A percentile compares a stretch with the other conserved stretches of the same genome.
phyloP scores from a whole-genome alignment of 495 filamentous ascomycete species.

The Polyplosphaeria fusca region DNA sequence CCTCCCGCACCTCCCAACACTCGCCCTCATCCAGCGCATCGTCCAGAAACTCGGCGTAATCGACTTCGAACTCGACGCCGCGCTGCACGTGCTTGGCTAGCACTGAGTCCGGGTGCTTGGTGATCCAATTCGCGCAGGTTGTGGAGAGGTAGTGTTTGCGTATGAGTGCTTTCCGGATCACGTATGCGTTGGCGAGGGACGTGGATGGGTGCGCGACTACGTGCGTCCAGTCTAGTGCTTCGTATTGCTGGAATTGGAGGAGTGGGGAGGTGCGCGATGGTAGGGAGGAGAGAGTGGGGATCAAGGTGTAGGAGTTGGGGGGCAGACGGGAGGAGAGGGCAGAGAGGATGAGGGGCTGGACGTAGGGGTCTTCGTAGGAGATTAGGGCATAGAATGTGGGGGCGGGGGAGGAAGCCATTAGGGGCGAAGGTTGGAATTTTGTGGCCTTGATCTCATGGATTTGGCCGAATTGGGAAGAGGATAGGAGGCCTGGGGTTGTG shows the following conservation, averaged over 20 bases:
- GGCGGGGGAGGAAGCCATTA: too few species aligned
- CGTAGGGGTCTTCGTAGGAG: conserved; percentile 80
- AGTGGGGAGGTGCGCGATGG: conserved; percentile 49
- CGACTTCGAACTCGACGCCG: conserved; percentile 80
- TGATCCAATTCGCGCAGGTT: conserved; percentile 73
- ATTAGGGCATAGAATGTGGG: conserved; percentile 64
- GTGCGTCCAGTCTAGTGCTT: conserved; percentile 77
- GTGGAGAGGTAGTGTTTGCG: conserved; percentile 87
- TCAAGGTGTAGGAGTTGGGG: conserved; percentile 41
- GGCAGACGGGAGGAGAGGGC: conserved; percentile 66
- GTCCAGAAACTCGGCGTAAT: conserved; percentile 94
- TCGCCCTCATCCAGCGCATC: conserved; percentile 89
- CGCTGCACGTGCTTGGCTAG: conserved; percentile 68
- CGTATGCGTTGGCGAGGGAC: conserved; percentile 72
- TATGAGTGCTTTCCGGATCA: conserved; percentile 96
- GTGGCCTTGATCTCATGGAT: too few species aligned
- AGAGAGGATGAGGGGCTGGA: conserved; percentile 73
- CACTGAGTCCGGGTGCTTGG: conserved; percentile 71
- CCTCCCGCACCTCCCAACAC: conserved; percentile 78
- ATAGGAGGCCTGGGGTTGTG: too few species aligned
- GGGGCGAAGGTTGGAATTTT: too few species aligned
- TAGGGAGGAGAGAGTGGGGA: conserved; percentile 48
- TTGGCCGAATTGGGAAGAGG: too few species aligned
- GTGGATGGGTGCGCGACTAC: conserved; percentile 57
- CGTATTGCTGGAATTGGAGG: conserved; percentile 84